phyloP scores from a whole-genome alignment of 2,329 filamentous ascomycete genomes.

The Metarhizium rileyi region DNA sequence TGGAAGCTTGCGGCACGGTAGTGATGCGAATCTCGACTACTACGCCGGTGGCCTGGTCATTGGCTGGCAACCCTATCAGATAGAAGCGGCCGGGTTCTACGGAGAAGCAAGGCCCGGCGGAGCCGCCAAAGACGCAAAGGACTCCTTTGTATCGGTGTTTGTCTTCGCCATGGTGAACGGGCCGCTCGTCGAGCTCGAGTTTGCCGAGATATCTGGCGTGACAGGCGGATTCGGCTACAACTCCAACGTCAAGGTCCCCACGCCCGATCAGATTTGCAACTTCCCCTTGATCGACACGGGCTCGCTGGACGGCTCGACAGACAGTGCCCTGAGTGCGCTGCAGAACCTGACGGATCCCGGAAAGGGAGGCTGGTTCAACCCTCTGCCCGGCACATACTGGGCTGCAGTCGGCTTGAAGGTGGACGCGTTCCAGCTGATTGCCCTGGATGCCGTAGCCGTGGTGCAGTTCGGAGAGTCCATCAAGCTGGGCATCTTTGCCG shows the following conservation, averaged over 20 bases:
- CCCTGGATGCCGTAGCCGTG: constrained; percentile 24
- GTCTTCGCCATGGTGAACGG: constrained; percentile 28
- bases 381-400: constrained; percentile 24
- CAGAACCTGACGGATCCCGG: constrained; percentile 2
- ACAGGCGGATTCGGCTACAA: constrained; percentile 32
- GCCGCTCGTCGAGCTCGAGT: constrained; percentile 26
- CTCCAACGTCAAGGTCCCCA: constrained; percentile 20
- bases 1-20: constrained; percentile 23
- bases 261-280: constrained; percentile 7
- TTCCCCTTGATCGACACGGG: constrained; percentile 13
- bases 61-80: constrained; percentile 22
- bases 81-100: constrained; percentile 32
- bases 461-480: constrained; percentile 21
- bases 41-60: constrained; percentile 29
- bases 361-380: constrained; percentile 20
- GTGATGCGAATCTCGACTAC: constrained; percentile 14
- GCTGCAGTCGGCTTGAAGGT: constrained; percentile 27
- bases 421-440: constrained; percentile 28
- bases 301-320: not conserved
- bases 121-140: constrained; percentile 3
- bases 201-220: constrained; percentile 26
- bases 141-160: constrained; percentile 22
- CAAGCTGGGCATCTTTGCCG: constrained; percentile 25
- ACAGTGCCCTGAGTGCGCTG: constrained; percentile 2
- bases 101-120: constrained; percentile 11